Evolutionary conservation across 1,284 basidiomycete species (phyloP), one percentile per base, ranked within the genome.

Genomic region (Melampsora abietis-canadensis): DNA sequence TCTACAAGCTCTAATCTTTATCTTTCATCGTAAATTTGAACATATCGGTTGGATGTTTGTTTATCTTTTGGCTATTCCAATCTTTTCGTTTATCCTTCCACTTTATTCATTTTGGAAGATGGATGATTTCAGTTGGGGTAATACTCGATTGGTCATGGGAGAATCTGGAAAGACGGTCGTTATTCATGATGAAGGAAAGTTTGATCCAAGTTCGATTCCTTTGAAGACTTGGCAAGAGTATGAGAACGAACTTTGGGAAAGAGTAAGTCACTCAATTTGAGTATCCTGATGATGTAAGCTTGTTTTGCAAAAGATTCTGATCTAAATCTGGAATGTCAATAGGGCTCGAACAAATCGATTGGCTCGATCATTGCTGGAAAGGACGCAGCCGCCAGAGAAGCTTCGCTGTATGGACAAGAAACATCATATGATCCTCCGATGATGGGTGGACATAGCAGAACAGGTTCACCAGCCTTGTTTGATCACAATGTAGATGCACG

Each of bases 51-150:
- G 93, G 93, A 96, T 97, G 92, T 80, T 95, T 59, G 73, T 97
- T 84, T 97, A 96, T 83, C 91, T 97, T 81, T 82, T 93, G 90
- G 94, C 92, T 67, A 92, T 95, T 77, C 92, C 92, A 3, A 87
- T 87, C 65, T 94, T 93, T 85, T 94, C 94, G 24, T 90, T 98
- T 84, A 87, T 94, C 83, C 86, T 98, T 51, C 95, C 94, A 0
- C 84, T 97, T 24, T 97, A 97, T 83, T 95, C 95, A 0, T 98
- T 98, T 89, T 98, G 94, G 95, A 88, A 87, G 78, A 98, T 98
- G 94, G 95, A 98, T 83, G 80, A 80, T 44, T 74, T 72, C 48
- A 68, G 75, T 75, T 82, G 82, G 96, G 96, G 96, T 87, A 87
- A 87, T 63, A 96, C 94, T 24, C 91, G 92, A 88, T 82, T 94